These are phyloP conservation scores for Cytospora chrysosperma DNA, from an alignment of 2,329 filamentous ascomycete species.

Conservation along the genomic window DNA sequence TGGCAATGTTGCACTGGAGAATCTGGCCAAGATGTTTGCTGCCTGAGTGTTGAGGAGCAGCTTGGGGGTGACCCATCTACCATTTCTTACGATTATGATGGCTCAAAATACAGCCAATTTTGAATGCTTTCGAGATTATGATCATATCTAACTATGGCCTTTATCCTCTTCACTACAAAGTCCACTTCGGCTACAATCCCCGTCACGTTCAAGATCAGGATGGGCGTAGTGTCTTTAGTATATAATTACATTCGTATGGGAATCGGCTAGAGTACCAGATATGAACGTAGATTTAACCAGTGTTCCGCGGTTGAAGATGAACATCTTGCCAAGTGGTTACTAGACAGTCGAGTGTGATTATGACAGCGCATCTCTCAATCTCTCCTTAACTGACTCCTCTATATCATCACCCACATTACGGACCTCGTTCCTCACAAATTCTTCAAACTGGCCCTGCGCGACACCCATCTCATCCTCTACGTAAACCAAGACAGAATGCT, in stretches of 20 bases:
- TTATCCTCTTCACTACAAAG: no score
- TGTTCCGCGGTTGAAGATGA: not conserved
- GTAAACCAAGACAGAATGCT: constrained; percentile 11
- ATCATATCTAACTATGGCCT: no score
- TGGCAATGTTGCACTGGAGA: constrained; percentile 58
- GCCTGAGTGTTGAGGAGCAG: not conserved
- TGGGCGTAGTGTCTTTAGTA: no score
- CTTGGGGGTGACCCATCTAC: not conserved
- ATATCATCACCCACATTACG: constrained; percentile 20
- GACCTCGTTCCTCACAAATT: constrained; percentile 20
- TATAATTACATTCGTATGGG: no score
- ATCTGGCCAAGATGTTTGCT: constrained; percentile 51
- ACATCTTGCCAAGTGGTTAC: not conserved
- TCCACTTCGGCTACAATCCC: no score
- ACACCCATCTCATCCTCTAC: constrained; percentile 22
- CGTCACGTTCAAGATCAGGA: no score
- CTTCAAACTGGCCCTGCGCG: constrained; percentile 21
- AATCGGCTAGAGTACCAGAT: no score
- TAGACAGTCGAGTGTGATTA: not conserved
- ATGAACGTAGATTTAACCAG: not conserved
- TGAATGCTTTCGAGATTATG: no score
- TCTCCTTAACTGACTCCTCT: constrained; percentile 20
- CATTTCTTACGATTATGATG: not conserved
- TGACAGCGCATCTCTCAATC: constrained; percentile 15
- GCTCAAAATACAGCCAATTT: no score